Conservation (phyloP, 495 filamentous ascomycete species). For the Lasiosphaeria ovina region DNA sequence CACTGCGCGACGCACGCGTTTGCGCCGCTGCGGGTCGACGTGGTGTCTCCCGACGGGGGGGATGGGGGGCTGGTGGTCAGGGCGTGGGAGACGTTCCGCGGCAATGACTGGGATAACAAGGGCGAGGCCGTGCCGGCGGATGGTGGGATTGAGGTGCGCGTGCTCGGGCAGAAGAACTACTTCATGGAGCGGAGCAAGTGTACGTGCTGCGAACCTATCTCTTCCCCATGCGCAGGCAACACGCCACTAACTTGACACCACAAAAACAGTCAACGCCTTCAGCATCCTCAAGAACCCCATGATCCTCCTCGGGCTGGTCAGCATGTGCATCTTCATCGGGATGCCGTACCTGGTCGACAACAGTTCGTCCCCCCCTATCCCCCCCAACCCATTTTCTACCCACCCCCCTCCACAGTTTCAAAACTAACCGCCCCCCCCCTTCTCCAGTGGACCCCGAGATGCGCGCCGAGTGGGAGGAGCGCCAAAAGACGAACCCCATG, state of each 20-base stretch:
- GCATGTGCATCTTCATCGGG: conserved; percentile 76
- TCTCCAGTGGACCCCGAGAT: conserved; percentile 88
- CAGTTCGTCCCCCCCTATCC: conserved; percentile 59
- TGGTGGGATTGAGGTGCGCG: conserved; percentile 55
- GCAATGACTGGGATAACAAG: conserved; percentile 83
- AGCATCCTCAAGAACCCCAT: conserved; percentile 87
- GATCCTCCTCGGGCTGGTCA: conserved; percentile 84
- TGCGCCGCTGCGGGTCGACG: conserved; percentile 71
- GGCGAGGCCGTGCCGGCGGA: conserved; percentile 57
- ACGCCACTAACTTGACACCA: background rate
- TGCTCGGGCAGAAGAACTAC: conserved; percentile 63
- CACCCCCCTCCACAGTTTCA: background rate
- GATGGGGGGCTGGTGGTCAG: conserved; percentile 51
- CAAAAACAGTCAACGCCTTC: conserved; percentile 48
- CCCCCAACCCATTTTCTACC: background rate
- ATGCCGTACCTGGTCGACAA: conserved; percentile 95
- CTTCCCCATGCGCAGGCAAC: background rate
- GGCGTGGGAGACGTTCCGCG: conserved; percentile 84
- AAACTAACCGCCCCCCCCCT: background rate
- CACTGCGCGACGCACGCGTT: conserved; percentile 70
- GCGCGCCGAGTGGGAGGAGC: conserved; percentile 85
- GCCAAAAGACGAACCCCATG: conserved; percentile 73
- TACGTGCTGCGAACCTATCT: conserved; percentile 36
- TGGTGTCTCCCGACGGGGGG: conserved; percentile 49
- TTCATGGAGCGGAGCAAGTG: conserved; percentile 70